Percentiles rank a stretch among this genome's conserved stretches.
phyloP scores from a whole-genome alignment of 495 filamentous ascomycete genomes.

The Thermochaetoides thermophila region DNA sequence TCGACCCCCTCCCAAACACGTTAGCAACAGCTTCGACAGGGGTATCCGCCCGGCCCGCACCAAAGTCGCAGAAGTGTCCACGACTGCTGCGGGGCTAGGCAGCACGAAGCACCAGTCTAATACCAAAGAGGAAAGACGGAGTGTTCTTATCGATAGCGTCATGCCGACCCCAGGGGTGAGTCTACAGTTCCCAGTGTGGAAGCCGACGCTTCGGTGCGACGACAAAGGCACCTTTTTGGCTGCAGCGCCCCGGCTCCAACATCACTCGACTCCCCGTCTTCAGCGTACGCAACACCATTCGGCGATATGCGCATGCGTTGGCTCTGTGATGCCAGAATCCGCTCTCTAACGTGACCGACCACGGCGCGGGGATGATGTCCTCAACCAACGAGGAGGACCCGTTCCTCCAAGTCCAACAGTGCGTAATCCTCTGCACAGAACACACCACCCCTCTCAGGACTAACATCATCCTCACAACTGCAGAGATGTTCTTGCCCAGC shows the following conservation, averaged over 20 bases:
- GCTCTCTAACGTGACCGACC: constrained; percentile 1
- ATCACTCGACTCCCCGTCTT: neutral
- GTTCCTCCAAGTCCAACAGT: constrained; percentile 89
- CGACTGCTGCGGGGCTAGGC: constrained; percentile 1
- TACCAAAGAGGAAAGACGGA: constrained; percentile 1
- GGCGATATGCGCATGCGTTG: constrained; percentile 5
- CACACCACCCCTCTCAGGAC: neutral
- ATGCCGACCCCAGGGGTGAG: constrained; percentile 2
- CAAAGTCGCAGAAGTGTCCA: constrained; percentile 1
- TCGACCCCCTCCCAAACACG: constrained; percentile 3
- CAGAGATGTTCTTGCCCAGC: constrained; percentile 74
- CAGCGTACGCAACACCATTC: neutral
- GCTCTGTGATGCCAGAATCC: constrained; percentile 1
- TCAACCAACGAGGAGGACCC: constrained; percentile 66
- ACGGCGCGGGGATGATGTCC: constrained; percentile 49
- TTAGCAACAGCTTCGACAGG: constrained; percentile 5
- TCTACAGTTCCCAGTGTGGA: no score
- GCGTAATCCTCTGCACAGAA: constrained; percentile 13
- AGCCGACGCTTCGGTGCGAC: no score
- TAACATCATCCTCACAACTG: neutral
- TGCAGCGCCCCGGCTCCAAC: constrained; percentile 3
- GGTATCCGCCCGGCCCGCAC: neutral
- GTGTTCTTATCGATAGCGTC: neutral
- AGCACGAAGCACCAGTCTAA: neutral
- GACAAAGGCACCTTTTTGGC: constrained; percentile 5